Base-by-base conservation (phyloP, 164 flowering plant species). In the Amborella trichopoda region DNA sequence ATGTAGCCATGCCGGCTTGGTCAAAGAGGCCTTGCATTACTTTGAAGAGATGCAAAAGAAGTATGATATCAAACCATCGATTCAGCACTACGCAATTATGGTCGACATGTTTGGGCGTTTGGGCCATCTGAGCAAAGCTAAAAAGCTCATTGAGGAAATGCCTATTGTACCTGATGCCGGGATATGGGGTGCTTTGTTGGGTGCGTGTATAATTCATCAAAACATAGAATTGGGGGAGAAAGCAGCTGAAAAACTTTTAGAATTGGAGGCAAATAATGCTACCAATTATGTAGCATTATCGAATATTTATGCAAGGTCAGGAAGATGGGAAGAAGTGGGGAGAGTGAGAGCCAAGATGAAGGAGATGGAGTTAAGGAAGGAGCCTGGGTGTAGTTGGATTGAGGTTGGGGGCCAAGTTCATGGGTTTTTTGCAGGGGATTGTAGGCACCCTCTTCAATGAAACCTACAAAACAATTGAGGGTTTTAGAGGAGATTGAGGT, bases 41-140 rank as follows among this genome's bases (percentile, higher is more conserved):
- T 63, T 68, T 18, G 48, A 53, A 12, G 28, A 23, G 18, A 68
- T 68, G 72, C 56, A 18, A 49, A 56, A 22, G 13, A 40, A 33
- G 21, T 46, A 73, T 47, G 51, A 44, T 1, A 34, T 81, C 53
- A 62, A 67, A 52, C 79, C 79, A 40, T 62, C 64, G 46, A 33
- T 74, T 23, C 74, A 78, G 69, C 91, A 81, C 58, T 78, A 69
- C 59, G 68, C 79, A 20, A 76, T 84, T 58, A 68, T 72, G 12
- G 71, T 78, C 10, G 83, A 81, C 58, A 78, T 81, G 81, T 56
- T 81, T 27, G 77, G 77, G 20, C 68, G 85, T 37, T 76, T 79
- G 32, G 85, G 85, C 26, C 58, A 37, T 48, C 54, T 81, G 38
- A 52, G 66, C 5, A 72, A 73, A 26, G 83, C 91, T 18, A 30